Conservation (phyloP, 2,329 filamentous ascomycete species). For the Scedosporium aurantiacum region DNA sequence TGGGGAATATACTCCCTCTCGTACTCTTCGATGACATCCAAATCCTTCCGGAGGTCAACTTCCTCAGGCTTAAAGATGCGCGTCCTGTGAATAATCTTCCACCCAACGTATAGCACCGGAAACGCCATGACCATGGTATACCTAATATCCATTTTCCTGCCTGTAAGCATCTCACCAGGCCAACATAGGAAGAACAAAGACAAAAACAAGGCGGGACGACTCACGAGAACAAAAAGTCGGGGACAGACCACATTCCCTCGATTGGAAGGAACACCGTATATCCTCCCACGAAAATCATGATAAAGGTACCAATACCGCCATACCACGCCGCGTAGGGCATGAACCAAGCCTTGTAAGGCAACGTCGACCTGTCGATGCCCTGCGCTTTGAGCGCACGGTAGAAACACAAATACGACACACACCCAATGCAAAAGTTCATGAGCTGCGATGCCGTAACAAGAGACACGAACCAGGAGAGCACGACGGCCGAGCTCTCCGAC, state of each 20-base stretch:
- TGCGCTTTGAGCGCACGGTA: slow-evolving; percentile 58
- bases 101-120: slow-evolving; percentile 56
- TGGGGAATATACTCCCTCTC: slow-evolving; percentile 42
- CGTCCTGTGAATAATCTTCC: slow-evolving; percentile 60
- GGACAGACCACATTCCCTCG: slow-evolving; percentile 49
- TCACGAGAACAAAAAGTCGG: slow-evolving; percentile 62
- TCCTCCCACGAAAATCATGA: slow-evolving; percentile 66
- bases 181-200: background rate
- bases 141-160: slow-evolving; percentile 15
- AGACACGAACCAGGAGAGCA: slow-evolving; percentile 63
- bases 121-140: slow-evolving; percentile 67
- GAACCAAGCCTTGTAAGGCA: slow-evolving; percentile 59
- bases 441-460: slow-evolving; percentile 61
- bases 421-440: slow-evolving; percentile 61
- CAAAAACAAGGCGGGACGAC: slow-evolving; percentile 15
- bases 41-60: slow-evolving; percentile 50
- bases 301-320: slow-evolving; percentile 47
- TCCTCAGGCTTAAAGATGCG: slow-evolving; percentile 44
- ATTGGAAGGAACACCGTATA: slow-evolving; percentile 63
- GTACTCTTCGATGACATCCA: slow-evolving; percentile 59
- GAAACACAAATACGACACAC: slow-evolving; percentile 62
- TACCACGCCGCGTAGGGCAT: slow-evolving; percentile 66
- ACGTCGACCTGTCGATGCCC: slow-evolving; percentile 51
- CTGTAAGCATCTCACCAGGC: background rate
- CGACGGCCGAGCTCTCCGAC: slow-evolving; percentile 51